A percentile compares a stretch with the other conserved stretches of the same genome.
Evolutionary conservation across 306 rosid genomes (phyloP).

Genomic region (Pterocarpus macrocarpus): DNA sequence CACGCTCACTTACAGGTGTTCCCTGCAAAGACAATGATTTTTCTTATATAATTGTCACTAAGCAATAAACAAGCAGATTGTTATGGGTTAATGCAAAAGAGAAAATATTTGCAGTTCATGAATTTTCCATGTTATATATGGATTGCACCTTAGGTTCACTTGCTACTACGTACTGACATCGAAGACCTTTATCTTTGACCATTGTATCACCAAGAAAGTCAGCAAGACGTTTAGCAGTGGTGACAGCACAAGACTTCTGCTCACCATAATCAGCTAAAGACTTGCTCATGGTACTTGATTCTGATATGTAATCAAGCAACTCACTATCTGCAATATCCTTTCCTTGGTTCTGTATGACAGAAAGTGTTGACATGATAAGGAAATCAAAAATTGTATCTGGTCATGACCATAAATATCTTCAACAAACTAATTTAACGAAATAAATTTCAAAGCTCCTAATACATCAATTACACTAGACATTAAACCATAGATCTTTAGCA

Average conservation of each 20-base stretch:
- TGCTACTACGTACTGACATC: constrained; percentile 95
- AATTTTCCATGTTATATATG: constrained; percentile 9
- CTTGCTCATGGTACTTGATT: constrained; percentile 99
- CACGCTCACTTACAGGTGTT: constrained; percentile 98
- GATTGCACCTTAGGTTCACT: constrained; percentile 89
- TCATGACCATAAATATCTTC: constrained; percentile 37
- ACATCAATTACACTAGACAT: constrained; percentile 40
- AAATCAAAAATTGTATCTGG: constrained; percentile 17
- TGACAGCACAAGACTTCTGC: constrained; percentile 94
- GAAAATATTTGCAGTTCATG: constrained; percentile 21
- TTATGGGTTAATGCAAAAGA: constrained; percentile 30
- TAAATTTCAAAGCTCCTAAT: constrained; percentile 10
- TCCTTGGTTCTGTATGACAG: constrained; percentile 81
- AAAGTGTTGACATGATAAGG: constrained; percentile 30
- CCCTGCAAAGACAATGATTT: constrained; percentile 66
- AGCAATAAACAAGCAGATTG: constrained; percentile 40
- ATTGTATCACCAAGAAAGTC: constrained; percentile 93
- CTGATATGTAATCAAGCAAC: constrained; percentile 96
- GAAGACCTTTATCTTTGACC: constrained; percentile 98
- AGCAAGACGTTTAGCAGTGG: constrained; percentile 97
- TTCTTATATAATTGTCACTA: constrained; percentile 24
- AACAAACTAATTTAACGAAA: constrained; percentile 36
- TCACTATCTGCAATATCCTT: constrained; percentile 90
- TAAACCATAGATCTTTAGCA: constrained; percentile 46
- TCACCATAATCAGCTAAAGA: constrained; percentile 92